Conservation (phyloP, 805 yeast species). For the Jamesozyma lodderae region DNA sequence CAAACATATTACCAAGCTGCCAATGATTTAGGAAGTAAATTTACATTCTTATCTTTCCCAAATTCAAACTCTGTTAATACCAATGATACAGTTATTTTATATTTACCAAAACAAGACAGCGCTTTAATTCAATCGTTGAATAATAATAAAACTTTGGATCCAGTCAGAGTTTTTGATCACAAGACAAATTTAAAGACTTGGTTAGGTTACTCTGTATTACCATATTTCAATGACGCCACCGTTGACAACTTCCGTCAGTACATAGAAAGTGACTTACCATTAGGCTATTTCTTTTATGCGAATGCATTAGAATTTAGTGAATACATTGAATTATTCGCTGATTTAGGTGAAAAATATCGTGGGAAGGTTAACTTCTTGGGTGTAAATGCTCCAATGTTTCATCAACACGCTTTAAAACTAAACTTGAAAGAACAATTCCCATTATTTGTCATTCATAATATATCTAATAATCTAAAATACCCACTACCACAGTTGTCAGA, state of each 20-base stretch:
- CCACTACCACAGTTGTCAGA: constrained; percentile 53
- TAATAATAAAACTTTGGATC: background rate
- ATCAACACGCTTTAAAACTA: constrained; percentile 79
- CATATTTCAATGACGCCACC: constrained; percentile 79
- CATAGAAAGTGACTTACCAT: constrained; percentile 63
- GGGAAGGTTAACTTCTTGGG: constrained; percentile 84
- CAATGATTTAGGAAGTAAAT: constrained; percentile 33
- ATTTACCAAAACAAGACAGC: constrained; percentile 4
- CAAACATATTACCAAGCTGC: constrained; percentile 57
- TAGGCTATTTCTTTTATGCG: constrained; percentile 80
- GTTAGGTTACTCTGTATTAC: constrained; percentile 53
- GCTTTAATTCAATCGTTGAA: no score
- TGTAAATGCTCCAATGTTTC: constrained; percentile 70
- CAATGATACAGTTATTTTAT: constrained; percentile 3
- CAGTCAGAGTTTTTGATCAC: background rate
- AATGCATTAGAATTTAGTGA: constrained; percentile 55
- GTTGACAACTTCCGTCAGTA: constrained; percentile 70
- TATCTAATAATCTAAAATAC: constrained; percentile 59
- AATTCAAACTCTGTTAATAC: constrained; percentile 16
- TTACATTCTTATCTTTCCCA: constrained; percentile 55
- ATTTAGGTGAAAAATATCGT: constrained; percentile 64
- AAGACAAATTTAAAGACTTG: constrained; percentile 13
- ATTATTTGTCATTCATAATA: constrained; percentile 79
- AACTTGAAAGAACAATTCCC: constrained; percentile 84
- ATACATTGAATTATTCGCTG: constrained; percentile 42